Conservation (phyloP, 345 rosid species). For the Pugionium cornutum region DNA sequence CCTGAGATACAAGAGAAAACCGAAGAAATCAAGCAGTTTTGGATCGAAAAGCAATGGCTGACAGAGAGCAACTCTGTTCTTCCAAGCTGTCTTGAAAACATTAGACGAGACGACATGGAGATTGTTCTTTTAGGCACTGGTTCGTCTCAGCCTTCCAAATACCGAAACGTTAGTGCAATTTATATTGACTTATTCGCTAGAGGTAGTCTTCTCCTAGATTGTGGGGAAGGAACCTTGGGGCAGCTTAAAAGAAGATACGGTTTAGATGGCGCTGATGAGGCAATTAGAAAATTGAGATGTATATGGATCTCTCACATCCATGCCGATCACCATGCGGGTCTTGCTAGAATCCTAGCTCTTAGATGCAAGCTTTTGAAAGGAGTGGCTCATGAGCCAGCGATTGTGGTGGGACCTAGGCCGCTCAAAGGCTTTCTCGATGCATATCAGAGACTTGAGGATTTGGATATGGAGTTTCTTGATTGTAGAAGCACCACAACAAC, state of each 20-base stretch:
- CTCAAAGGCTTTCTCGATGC: constrained; percentile 86
- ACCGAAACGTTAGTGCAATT: constrained; percentile 82
- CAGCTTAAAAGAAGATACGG: constrained; percentile 95
- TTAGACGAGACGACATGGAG: constrained; percentile 87
- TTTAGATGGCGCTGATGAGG: constrained; percentile 75
- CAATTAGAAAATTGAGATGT: constrained; percentile 66
- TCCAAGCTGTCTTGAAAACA: constrained; percentile 71
- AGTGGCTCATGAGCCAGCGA: constrained; percentile 69
- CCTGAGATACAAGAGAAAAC: constrained; percentile 74
- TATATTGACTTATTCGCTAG: constrained; percentile 75
- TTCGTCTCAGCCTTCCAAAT: constrained; percentile 96
- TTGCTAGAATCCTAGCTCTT: constrained; percentile 91
- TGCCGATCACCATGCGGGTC: constrained; percentile 93
- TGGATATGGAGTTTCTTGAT: constrained; percentile 88
- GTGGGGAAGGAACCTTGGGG: constrained; percentile 96
- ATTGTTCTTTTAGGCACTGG: constrained; percentile 95
- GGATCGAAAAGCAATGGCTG: constrained; percentile 87
- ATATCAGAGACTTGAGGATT: constrained; percentile 87
- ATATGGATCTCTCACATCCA: constrained; percentile 99
- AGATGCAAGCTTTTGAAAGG: constrained; percentile 69
- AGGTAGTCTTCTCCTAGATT: constrained; percentile 85
- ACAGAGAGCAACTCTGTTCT: constrained; percentile 53
- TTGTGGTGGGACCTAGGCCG: constrained; percentile 81
- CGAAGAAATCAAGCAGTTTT: constrained; percentile 52
- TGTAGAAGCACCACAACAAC: constrained; percentile 71